phyloP scores from a whole-genome alignment of 2,329 filamentous ascomycete genomes.

The Nigrograna mackinnonii region DNA sequence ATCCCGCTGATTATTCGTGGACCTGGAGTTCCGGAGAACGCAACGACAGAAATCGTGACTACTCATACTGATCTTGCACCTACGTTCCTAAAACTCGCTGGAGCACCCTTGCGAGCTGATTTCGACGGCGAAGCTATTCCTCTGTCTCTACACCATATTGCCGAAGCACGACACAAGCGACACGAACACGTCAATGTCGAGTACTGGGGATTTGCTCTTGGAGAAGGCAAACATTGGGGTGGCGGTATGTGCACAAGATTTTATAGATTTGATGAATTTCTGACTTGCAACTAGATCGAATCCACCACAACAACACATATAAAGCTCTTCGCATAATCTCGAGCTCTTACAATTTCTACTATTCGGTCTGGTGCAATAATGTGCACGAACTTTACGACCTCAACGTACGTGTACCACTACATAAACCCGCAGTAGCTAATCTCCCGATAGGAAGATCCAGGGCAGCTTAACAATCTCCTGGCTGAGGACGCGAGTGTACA shows the following conservation, averaged over 20 bases:
- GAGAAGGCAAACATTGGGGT: no score
- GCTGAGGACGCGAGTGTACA: slow-evolving; percentile 11
- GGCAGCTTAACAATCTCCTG: slow-evolving; percentile 39
- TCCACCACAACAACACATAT: slow-evolving; percentile 58
- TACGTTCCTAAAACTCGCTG: slow-evolving; percentile 38
- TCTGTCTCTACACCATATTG: slow-evolving; percentile 15
- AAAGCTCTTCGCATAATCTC: slow-evolving; percentile 62
- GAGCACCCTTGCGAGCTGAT: slow-evolving; percentile 23
- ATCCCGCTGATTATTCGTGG: slow-evolving; percentile 44
- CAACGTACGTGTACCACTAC: slow-evolving; percentile 45
- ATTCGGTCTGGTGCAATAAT: slow-evolving; percentile 70
- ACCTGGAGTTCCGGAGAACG: slow-evolving; percentile 32
- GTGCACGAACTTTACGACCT: slow-evolving; percentile 70
- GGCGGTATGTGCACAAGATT: no score
- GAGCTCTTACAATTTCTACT: slow-evolving; percentile 63
- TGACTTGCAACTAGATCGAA: slow-evolving; percentile 1
- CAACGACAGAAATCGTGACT: slow-evolving; percentile 36
- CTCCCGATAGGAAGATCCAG: slow-evolving; percentile 28
- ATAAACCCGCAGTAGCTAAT: background rate
- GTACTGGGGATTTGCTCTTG: slow-evolving; percentile 40
- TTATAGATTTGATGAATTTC: no score
- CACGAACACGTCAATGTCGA: slow-evolving; percentile 45
- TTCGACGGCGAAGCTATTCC: slow-evolving; percentile 43
- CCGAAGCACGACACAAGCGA: slow-evolving; percentile 8
- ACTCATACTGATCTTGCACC: slow-evolving; percentile 46